These are phyloP conservation scores for Mallotus japonicus DNA, from an alignment of 441 rosid genomes.

Conservation along the genomic window DNA sequence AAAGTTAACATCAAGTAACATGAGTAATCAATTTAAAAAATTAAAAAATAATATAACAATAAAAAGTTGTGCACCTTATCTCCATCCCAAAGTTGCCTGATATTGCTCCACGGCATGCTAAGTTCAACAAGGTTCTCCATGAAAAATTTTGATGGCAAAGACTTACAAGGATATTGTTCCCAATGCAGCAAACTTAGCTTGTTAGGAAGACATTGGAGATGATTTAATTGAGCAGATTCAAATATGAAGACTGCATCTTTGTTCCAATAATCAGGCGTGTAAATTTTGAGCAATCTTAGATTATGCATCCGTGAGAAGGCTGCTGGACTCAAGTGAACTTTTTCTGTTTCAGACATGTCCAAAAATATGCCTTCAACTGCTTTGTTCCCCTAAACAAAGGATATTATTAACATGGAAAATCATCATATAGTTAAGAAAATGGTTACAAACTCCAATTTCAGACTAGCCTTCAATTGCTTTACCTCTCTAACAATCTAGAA, in stretches of 20 bases:
- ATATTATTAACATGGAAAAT: no score
- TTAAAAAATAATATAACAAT: no score
- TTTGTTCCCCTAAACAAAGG: conserved; percentile 21
- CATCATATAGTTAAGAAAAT: not conserved
- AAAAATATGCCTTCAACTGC: conserved; percentile 27
- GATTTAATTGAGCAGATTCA: not conserved
- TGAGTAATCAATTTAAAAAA: no score
- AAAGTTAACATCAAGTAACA: no score
- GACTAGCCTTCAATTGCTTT: no score
- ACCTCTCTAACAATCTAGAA: no score
- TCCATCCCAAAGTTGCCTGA: conserved; percentile 1
- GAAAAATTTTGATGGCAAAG: not conserved
- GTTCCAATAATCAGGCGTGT: not conserved
- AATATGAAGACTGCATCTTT: not conserved
- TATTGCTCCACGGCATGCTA: not conserved
- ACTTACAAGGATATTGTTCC: not conserved
- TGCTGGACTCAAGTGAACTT: not conserved
- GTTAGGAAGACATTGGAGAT: no score
- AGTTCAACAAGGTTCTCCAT: conserved; percentile 1
- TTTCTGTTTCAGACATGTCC: not conserved
- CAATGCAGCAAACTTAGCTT: not conserved
- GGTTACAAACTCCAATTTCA: no score
- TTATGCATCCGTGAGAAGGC: not conserved
- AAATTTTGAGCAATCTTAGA: not conserved
- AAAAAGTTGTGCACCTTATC: not conserved